Evolutionary conservation across 129 eudicot species (phyloP), one percentile per base, ranked within the genome.

Genomic region (Silybum marianum): DNA sequence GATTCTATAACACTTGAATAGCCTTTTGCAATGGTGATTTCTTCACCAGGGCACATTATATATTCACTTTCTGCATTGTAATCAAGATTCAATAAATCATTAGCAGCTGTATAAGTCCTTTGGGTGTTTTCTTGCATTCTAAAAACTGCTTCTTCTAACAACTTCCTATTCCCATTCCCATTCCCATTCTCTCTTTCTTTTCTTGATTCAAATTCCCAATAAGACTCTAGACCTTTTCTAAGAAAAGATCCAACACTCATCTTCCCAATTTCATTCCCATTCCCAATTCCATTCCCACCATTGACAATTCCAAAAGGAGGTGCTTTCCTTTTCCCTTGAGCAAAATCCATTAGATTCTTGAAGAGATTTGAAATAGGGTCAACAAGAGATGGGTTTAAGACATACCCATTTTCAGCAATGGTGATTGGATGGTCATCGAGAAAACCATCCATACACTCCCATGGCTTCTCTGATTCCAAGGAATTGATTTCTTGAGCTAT

Each of bases 391-490:
- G 91, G 90, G 66, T 22, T 69, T 0, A 93, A 72, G 58, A 73
- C 85, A 78, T 73, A 81, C 81, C 97, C 97, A 73, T 88, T 87
- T 89, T 93, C 97, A 44, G 91, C 87, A 16, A 85, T 77, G 75
- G 96, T 93, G 77, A 87, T 12, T 4, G 95, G 91, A 34, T 89
- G 91, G 42, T 89, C 89, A 69, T 84, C 92, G 42, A 72, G 77
- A 38, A 84, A 78, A 60, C 89, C 93, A 84, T 94, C 97, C 98
- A 94, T 94, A 74, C 96, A 90, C 88, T 94, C 97, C 97, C 97
- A 94, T 22, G 98, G 98, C 81, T 83, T 48, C 46, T 89, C 84
- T 22, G 97, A 89, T 69, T 78, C 80, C 24, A 94, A 73, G 30
- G 93, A 88, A 46, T 84, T 76, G 68, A 70, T 83, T 58, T 94